Evolutionary conservation across 306 rosid species (phyloP).

Genomic region (Fagus sylvatica): DNA sequence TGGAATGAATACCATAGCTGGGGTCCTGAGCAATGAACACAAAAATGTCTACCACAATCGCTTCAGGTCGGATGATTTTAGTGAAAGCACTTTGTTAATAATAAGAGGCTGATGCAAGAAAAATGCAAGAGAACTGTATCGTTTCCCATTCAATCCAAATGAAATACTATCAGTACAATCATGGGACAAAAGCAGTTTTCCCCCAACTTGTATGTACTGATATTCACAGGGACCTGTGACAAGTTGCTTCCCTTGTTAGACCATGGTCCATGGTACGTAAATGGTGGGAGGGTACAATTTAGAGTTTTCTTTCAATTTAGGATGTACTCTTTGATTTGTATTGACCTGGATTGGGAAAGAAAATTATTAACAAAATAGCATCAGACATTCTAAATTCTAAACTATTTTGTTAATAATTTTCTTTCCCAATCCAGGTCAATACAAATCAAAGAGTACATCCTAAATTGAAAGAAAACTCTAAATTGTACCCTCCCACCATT

Average conservation of each 20-base stretch:
- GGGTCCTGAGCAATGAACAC: conserved; percentile 6
- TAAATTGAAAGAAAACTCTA: background rate
- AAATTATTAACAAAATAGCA: background rate
- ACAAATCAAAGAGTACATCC: background rate
- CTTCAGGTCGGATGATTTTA: background rate
- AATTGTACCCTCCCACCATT: background rate
- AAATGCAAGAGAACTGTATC: background rate
- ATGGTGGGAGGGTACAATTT: background rate
- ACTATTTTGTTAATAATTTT: background rate
- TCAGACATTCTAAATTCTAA: background rate
- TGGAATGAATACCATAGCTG: conserved; percentile 5
- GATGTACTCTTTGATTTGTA: background rate
- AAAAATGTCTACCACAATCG: conserved; percentile 4
- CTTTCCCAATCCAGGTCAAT: background rate
- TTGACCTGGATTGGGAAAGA: background rate
- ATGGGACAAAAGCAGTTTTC: background rate
- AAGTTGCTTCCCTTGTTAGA: background rate
- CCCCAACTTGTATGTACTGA: background rate
- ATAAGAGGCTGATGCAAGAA: background rate
- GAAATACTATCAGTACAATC: background rate
- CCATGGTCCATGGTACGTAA: background rate
- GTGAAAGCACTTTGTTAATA: background rate
- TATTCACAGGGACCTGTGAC: background rate
- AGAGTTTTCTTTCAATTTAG: background rate
- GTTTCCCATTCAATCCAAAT: background rate